phyloP scores from a whole-genome alignment of 345 rosid species.

The Cardamine resedifolia region DNA sequence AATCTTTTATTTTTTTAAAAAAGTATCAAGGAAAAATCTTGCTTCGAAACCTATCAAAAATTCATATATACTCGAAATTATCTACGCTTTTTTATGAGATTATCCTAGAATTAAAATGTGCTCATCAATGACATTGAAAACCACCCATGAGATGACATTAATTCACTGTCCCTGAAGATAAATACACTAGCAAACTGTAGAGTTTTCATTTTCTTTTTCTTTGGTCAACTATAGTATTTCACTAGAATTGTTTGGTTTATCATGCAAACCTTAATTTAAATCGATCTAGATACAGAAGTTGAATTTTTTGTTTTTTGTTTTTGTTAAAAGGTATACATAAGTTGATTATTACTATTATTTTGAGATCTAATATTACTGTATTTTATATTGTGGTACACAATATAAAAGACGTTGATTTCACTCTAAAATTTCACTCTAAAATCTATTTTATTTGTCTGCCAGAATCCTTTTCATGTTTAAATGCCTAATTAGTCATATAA shows the following conservation, averaged over 20 bases:
- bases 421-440: background rate
- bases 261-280: background rate
- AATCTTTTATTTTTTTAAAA: too few relatives aligned
- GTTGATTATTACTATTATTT: background rate
- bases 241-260: background rate
- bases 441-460: background rate
- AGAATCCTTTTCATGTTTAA: background rate
- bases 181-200: background rate
- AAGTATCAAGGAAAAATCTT: background rate
- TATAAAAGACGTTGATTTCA: background rate
- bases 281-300: background rate
- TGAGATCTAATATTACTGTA: background rate
- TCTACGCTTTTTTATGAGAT: background rate
- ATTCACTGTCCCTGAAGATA: constrained; percentile 13
- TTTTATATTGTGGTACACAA: background rate
- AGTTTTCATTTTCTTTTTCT: background rate
- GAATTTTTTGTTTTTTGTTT: too few relatives aligned
- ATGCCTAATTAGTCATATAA: constrained; percentile 16
- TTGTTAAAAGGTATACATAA: background rate
- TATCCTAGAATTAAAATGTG: background rate
- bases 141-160: constrained; percentile 1
- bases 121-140: background rate
- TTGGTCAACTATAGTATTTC: background rate
- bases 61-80: too few relatives aligned
- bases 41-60: background rate